phyloP scores from a whole-genome alignment of 2,329 filamentous ascomycete genomes.

The Aspergillus sp. region DNA sequence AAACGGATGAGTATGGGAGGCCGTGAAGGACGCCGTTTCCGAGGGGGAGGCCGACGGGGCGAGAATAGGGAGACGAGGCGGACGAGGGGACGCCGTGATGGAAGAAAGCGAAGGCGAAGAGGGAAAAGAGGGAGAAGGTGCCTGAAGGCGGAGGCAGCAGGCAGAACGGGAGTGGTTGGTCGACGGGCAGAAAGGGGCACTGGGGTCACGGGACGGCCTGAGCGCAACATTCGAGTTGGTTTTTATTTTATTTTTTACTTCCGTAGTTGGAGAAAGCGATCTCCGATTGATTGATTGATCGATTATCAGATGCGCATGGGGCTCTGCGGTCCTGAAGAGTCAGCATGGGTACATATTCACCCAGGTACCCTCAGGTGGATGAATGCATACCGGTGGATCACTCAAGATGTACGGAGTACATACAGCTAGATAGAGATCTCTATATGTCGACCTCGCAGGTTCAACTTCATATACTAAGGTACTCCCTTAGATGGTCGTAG shows the following conservation, averaged over 20 bases:
- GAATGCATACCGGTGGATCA: neutral
- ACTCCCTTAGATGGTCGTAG: neutral
- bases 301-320: too few species aligned
- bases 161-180: constrained; percentile 21
- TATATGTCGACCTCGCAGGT: too few species aligned
- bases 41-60: constrained; percentile 13
- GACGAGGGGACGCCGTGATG: constrained; percentile 7
- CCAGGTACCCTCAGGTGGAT: too few species aligned
- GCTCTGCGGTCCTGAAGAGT: too few species aligned
- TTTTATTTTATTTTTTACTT: neutral
- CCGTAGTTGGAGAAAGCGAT: neutral
- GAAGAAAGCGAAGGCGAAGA: constrained; percentile 6
- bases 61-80: constrained; percentile 9
- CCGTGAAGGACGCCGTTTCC: constrained; percentile 28
- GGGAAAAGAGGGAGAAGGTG: neutral
- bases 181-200: constrained; percentile 24
- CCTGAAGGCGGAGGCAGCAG: too few species aligned
- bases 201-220: constrained; percentile 19
- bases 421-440: too few species aligned
- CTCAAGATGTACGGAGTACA: too few species aligned
- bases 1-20: constrained; percentile 24
- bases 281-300: too few species aligned
- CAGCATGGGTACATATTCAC: too few species aligned
- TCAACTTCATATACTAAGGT: neutral
- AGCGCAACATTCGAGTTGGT: constrained; percentile 19